Evolutionary conservation across 208 protist species (phyloP).

Genomic region (Crithidia thermophila): DNA sequence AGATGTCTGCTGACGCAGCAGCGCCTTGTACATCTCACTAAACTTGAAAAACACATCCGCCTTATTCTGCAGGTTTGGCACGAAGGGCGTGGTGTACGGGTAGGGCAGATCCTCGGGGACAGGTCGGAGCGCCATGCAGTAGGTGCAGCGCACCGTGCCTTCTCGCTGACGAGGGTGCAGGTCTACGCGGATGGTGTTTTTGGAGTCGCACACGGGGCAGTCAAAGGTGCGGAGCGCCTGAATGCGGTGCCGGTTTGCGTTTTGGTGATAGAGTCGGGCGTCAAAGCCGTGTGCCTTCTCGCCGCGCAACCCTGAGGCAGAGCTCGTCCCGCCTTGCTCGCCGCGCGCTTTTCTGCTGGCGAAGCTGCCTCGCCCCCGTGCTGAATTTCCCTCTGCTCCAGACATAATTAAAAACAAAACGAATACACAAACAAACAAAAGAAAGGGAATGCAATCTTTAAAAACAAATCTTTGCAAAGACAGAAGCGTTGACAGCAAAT

Average conservation of each 20-base stretch:
- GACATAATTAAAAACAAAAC: conserved; percentile 20
- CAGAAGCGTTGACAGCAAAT: too few relatives aligned
- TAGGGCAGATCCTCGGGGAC: conserved; percentile 74
- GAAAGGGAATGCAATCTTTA: not conserved
- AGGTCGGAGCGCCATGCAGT: conserved; percentile 65
- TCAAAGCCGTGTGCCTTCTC: conserved; percentile 47
- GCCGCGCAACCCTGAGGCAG: not conserved
- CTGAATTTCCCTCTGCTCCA: not conserved
- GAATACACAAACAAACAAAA: not conserved
- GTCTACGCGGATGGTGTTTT: conserved; percentile 70
- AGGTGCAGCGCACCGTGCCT: conserved; percentile 68
- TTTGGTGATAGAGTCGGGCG: conserved; percentile 55
- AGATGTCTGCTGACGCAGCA: conserved; percentile 36
- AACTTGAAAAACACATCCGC: conserved; percentile 89
- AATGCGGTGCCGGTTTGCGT: conserved; percentile 58
- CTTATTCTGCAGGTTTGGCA: conserved; percentile 78
- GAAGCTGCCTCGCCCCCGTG: conserved; percentile 13
- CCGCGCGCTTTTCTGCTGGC: conserved; percentile 25
- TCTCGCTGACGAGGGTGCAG: conserved; percentile 46
- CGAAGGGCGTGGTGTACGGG: conserved; percentile 59
- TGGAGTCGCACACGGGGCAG: conserved; percentile 80
- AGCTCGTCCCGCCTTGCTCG: conserved; percentile 4
- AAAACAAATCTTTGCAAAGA: not conserved
- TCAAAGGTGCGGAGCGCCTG: conserved; percentile 69
- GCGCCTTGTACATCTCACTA: conserved; percentile 54